phyloP scores from a whole-genome alignment of 495 filamentous ascomycete species.

The Corynascus novoguineensis region DNA sequence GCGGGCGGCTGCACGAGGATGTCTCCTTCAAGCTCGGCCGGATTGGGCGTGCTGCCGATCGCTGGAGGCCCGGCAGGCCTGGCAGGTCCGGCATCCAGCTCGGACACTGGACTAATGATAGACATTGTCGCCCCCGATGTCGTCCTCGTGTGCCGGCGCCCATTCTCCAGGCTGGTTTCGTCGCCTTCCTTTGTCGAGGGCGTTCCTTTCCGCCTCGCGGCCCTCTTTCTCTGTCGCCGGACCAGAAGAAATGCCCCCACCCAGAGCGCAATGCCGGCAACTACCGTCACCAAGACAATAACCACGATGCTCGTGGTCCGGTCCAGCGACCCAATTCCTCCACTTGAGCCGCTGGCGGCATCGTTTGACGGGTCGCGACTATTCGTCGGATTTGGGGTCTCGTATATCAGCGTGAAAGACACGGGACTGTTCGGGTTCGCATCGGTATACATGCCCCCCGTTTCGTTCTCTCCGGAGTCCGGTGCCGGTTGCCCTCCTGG shows the following conservation, averaged over 20 bases:
- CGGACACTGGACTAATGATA: conserved; percentile 6
- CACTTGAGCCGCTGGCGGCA: not conserved
- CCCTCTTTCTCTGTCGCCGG: conserved; percentile 24
- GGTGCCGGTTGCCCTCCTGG: not conserved
- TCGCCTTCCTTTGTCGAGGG: not conserved
- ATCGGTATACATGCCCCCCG: not conserved
- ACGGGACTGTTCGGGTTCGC: not conserved
- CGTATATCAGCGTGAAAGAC: not conserved
- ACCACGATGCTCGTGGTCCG: conserved; percentile 28
- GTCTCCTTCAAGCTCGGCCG: conserved; percentile 30
- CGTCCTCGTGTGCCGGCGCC: not conserved
- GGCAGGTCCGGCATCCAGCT: conserved; percentile 20
- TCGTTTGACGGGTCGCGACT: not conserved
- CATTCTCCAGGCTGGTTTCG: not conserved
- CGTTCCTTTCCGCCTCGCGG: not conserved
- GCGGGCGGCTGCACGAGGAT: conserved; percentile 8
- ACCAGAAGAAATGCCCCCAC: conserved; percentile 20
- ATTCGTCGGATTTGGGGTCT: not conserved
- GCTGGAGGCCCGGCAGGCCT: not conserved
- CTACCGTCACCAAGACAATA: conserved; percentile 29
- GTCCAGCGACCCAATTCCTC: conserved; percentile 1
- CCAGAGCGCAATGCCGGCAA: conserved; percentile 25
- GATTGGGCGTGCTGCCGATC: conserved; percentile 23
- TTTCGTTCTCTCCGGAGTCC: not conserved
- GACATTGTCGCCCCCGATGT: not conserved